Evolutionary conservation across 768 basidiomycete genomes (phyloP).

Genomic region (Porpolomopsis calyptriformis): DNA sequence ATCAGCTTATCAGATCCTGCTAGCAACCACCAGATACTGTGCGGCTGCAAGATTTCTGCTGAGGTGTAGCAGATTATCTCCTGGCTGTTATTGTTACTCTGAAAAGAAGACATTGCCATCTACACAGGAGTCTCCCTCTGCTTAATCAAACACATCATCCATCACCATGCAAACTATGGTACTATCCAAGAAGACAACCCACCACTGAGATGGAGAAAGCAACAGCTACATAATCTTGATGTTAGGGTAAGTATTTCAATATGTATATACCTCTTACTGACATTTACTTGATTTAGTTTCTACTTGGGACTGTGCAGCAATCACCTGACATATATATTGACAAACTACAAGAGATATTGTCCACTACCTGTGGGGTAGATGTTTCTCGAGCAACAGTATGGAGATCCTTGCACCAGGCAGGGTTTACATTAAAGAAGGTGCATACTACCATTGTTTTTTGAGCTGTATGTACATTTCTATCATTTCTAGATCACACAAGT

Average conservation of each 20-base stretch:
- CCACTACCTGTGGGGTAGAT: not conserved
- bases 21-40: too few species aligned
- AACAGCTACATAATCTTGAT: constrained; percentile 6
- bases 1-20: too few species aligned
- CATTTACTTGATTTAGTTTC: not conserved
- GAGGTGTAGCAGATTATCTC: constrained; percentile 3
- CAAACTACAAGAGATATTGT: not conserved
- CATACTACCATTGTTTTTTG: not conserved
- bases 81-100: constrained; percentile 6
- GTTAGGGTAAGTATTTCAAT: constrained; percentile 4
- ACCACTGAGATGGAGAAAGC: constrained; percentile 2
- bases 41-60: constrained; percentile 5
- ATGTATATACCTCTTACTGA: not conserved
- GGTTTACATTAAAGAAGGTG: constrained; percentile 15
- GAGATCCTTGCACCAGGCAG: constrained; percentile 10
- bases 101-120: constrained; percentile 4
- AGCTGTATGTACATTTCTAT: not conserved
- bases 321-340: not conserved
- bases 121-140: constrained; percentile 6
- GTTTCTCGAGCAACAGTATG: constrained; percentile 10
- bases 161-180: constrained; percentile 2
- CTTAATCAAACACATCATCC: constrained; percentile 5
- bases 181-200: constrained; percentile 3
- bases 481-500: constrained; percentile 1
- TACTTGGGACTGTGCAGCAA: not conserved